Evolutionary conservation across 2,329 filamentous ascomycete genomes (phyloP).

Genomic region (Raffaelea deltoideospora): DNA sequence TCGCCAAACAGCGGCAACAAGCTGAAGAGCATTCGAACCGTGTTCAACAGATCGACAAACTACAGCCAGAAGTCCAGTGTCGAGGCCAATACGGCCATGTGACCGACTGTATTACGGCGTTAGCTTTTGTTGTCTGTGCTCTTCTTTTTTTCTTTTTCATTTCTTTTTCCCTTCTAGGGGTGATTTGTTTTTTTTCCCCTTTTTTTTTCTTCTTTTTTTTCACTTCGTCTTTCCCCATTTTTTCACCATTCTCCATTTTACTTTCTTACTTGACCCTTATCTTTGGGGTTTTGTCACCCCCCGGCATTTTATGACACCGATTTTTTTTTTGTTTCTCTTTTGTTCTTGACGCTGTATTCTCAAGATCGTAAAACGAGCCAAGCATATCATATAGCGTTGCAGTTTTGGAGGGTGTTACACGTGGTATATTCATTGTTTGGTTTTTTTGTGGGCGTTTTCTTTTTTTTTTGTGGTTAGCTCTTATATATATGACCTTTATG

Average conservation of each 20-base stretch:
- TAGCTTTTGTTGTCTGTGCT: neutral
- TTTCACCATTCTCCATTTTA: slow-evolving; percentile 1
- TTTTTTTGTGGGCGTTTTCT: neutral
- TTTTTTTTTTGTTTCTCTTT: slow-evolving; percentile 5
- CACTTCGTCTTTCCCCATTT: slow-evolving; percentile 9
- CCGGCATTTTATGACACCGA: no score
- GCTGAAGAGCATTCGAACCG: slow-evolving; percentile 30
- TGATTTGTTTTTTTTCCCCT: slow-evolving; percentile 5
- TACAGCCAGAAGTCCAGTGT: slow-evolving; percentile 35
- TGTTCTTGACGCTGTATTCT: neutral
- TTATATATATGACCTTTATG: neutral
- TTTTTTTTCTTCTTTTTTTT: slow-evolving; percentile 12
- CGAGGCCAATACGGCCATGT: no score
- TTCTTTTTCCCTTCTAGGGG: neutral
- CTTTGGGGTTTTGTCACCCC: neutral
- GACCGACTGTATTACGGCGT: no score
- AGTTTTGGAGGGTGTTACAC: no score
- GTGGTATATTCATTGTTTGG: neutral
- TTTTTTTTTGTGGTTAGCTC: neutral
- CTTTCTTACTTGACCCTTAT: neutral
- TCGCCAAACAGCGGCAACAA: slow-evolving; percentile 29
- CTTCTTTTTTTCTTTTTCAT: neutral
- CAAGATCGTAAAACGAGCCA: no score
- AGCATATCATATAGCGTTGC: no score
- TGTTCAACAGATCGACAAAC: slow-evolving; percentile 37